phyloP scores from a whole-genome alignment of 2,329 filamentous ascomycete genomes.

The Talaromyces funiculosus region DNA sequence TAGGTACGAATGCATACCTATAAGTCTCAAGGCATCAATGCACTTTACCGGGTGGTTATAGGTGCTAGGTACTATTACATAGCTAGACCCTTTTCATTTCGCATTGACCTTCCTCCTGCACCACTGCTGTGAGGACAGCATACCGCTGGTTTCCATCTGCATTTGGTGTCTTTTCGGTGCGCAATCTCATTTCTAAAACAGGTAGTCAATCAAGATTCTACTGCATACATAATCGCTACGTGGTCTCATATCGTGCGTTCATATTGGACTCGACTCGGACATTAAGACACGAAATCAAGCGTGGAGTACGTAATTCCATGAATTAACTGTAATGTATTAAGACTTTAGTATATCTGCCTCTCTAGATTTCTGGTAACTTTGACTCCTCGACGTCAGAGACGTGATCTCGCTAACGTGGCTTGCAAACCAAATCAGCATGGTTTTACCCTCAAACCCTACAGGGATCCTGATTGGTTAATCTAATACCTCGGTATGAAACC shows the following conservation, averaged over 20 bases:
- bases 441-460: too few species aligned
- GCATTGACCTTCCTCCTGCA: background rate
- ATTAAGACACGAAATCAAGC: background rate
- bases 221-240: background rate
- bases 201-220: background rate
- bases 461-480: too few species aligned
- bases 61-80: background rate
- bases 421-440: background rate
- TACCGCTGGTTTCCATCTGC: background rate
- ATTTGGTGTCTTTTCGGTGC: background rate
- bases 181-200: background rate
- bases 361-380: background rate
- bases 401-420: background rate
- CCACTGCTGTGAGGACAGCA: background rate
- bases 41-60: background rate
- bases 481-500: too few species aligned
- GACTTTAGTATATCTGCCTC: background rate
- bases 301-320: background rate
- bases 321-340: background rate
- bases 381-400: conserved; percentile 6
- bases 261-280: background rate
- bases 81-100: background rate
- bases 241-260: background rate
- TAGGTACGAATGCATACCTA: background rate
- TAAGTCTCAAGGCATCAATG: background rate